Evolutionary conservation across 257 asterid genomes (phyloP).

Genomic region (Fraxinus excelsior): DNA sequence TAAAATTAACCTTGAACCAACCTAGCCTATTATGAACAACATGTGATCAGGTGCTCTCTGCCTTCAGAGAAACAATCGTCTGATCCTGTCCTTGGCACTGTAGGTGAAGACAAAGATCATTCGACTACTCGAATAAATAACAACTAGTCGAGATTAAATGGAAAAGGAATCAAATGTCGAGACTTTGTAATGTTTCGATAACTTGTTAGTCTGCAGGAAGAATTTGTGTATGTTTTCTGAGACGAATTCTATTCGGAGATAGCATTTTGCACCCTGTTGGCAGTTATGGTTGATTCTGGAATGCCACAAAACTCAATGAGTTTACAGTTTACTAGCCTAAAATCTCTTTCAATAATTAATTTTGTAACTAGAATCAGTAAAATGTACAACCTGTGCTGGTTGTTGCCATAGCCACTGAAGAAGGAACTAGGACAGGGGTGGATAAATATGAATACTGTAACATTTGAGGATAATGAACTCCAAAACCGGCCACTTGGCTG

Average conservation of each 20-base stretch:
- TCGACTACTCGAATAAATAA: background rate
- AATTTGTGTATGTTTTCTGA: background rate
- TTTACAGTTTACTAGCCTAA: background rate
- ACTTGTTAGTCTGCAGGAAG: background rate
- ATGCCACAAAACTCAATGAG: background rate
- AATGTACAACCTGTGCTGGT: background rate
- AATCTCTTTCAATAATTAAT: background rate
- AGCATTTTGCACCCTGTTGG: background rate
- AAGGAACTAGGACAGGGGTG: background rate
- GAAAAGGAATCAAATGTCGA: background rate
- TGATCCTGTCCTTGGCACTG: background rate
- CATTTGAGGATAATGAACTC: constrained; percentile 1
- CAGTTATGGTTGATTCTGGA: background rate
- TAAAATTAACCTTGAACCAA: background rate
- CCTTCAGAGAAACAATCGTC: background rate
- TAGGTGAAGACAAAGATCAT: background rate
- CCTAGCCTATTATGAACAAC: background rate
- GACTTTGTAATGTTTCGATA: background rate
- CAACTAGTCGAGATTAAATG: background rate
- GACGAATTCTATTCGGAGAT: background rate
- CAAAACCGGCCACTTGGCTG: background rate
- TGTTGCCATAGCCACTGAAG: background rate
- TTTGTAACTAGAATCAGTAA: background rate
- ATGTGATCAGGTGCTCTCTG: background rate
- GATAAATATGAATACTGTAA: background rate